phyloP scores from a whole-genome alignment of 2,329 filamentous ascomycete species.

The Claviceps quebecensis region DNA sequence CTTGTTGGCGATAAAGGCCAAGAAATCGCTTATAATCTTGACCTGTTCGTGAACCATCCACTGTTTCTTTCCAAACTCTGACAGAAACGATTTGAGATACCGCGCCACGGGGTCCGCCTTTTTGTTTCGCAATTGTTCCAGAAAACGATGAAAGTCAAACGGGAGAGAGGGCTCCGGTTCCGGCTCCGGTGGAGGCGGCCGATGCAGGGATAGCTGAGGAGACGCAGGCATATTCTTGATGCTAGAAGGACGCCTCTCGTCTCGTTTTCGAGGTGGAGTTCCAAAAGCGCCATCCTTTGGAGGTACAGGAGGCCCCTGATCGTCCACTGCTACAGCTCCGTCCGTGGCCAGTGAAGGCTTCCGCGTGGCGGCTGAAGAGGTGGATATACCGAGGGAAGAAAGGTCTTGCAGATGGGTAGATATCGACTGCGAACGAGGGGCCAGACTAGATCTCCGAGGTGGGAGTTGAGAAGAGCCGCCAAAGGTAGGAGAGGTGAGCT shows the following conservation, averaged over 20 bases:
- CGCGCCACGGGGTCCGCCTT: slow-evolving; percentile 96
- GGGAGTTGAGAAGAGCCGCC: slow-evolving; percentile 56
- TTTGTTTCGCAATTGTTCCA: slow-evolving; percentile 89
- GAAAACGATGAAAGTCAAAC: slow-evolving; percentile 94
- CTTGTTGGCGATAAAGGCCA: slow-evolving; percentile 94
- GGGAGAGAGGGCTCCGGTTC: slow-evolving; percentile 73
- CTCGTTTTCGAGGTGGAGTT: slow-evolving; percentile 20
- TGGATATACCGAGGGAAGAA: slow-evolving; percentile 27
- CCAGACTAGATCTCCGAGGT: slow-evolving; percentile 74
- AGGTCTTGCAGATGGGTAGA: slow-evolving; percentile 35
- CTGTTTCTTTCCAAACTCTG: slow-evolving; percentile 91
- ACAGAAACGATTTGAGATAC: slow-evolving; percentile 86
- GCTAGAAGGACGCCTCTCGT: slow-evolving; percentile 20
- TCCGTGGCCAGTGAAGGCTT: slow-evolving; percentile 23
- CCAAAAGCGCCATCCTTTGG: slow-evolving; percentile 42
- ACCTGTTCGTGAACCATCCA: slow-evolving; percentile 99
- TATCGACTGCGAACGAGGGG: slow-evolving; percentile 45
- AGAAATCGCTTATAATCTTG: slow-evolving; percentile 94
- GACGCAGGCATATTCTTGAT: slow-evolving; percentile 25
- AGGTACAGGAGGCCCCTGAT: slow-evolving; percentile 42
- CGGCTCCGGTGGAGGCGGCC: slow-evolving; percentile 57
- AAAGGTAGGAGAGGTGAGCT: slow-evolving; percentile 67
- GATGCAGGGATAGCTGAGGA: slow-evolving; percentile 36
- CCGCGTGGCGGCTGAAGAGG: slow-evolving; percentile 24
- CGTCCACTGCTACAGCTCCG: slow-evolving; percentile 22